These are phyloP conservation scores for Leccinum cinnamomeum DNA, from an alignment of 1,284 basidiomycete genomes.

Conservation along the genomic window DNA sequence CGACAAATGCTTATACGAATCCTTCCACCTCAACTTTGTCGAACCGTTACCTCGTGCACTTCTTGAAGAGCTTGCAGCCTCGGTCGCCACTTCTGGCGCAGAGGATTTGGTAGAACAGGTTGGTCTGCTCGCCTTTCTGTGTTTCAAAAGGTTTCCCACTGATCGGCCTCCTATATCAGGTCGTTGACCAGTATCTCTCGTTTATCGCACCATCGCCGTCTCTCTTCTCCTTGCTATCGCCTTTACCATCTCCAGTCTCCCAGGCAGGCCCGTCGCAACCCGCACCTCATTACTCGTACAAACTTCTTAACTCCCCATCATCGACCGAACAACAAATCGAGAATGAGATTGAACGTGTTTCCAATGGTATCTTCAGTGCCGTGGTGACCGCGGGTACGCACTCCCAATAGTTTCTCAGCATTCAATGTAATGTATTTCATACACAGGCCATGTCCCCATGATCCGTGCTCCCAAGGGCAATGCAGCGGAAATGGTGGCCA, in stretches of 20 bases:
- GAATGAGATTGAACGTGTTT: slow-evolving; percentile 90
- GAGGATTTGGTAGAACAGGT: slow-evolving; percentile 83
- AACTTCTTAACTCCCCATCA: slow-evolving; percentile 89
- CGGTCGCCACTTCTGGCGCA: slow-evolving; percentile 84
- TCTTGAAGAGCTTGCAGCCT: slow-evolving; percentile 91
- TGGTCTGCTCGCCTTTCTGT: slow-evolving; percentile 16
- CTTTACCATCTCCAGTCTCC: slow-evolving; percentile 35
- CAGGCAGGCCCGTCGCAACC: slow-evolving; percentile 38
- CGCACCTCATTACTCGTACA: slow-evolving; percentile 60
- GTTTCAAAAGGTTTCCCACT: not conserved
- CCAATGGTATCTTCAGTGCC: slow-evolving; percentile 89
- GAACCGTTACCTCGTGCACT: slow-evolving; percentile 86
- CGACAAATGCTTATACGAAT: slow-evolving; percentile 86
- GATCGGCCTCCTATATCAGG: slow-evolving; percentile 42
- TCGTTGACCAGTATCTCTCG: slow-evolving; percentile 95
- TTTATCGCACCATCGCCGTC: slow-evolving; percentile 94
- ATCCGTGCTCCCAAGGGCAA: slow-evolving; percentile 95
- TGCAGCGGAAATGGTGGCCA: slow-evolving; percentile 97
- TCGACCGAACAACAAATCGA: slow-evolving; percentile 92
- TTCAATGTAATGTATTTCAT: not conserved
- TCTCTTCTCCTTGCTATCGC: slow-evolving; percentile 87
- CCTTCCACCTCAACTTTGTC: slow-evolving; percentile 94
- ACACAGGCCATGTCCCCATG: slow-evolving; percentile 86
- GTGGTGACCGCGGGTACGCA: slow-evolving; percentile 85
- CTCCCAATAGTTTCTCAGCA: slow-evolving; percentile 3